Base-by-base conservation (phyloP, 2,329 filamentous ascomycete genomes). In the Fusarium sp. region DNA sequence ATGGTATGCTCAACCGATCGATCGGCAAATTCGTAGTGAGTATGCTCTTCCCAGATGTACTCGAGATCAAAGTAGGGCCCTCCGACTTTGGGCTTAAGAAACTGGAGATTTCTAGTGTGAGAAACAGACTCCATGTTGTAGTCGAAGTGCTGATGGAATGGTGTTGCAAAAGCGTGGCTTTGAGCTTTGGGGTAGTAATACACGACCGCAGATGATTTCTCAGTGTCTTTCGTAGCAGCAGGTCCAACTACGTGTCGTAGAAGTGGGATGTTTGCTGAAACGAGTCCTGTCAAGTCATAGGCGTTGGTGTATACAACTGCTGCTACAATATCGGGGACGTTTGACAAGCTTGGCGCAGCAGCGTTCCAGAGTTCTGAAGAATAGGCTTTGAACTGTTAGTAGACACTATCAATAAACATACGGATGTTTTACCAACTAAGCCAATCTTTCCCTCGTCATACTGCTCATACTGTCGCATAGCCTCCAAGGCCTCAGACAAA, bases 11-110 rank as follows among this genome's bases (percentile, higher is more conserved):
- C 88, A 0, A 93, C 91, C 5, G 87, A 88, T 16, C 91, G 85
- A 62, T 90, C 87, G 2, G 79, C 88, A 75, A 95, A 94, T 76
- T 94, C 91, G 69, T 86, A 91, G 48, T 85, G 84, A 0, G 90
- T 92, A 77, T 94, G 92, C 77, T 94, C 91, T 9, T 94, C 91
- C 92, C 92, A 95, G 48, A 94, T 90, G 2, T 85, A 84, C 76
- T 94, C 92, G 11, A 94, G 85, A 72, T 94, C 90, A 74, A 94
- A 93, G 67, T 84, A 86, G 0, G 91, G 91, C 0, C 91, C 92
- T 0, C 82, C 81, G 11, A 92, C 79, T 6, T 85, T 80, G 10
- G 84, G 84, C 74, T 93, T 93, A 15, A 94, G 74, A 70, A 92
- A 92, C 0, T 84, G 80, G 2, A 93, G 80, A 58, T 83, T 89